Evolutionary conservation across 116 monocot genomes (phyloP).

Genomic region (Dioscorea cayenensis): DNA sequence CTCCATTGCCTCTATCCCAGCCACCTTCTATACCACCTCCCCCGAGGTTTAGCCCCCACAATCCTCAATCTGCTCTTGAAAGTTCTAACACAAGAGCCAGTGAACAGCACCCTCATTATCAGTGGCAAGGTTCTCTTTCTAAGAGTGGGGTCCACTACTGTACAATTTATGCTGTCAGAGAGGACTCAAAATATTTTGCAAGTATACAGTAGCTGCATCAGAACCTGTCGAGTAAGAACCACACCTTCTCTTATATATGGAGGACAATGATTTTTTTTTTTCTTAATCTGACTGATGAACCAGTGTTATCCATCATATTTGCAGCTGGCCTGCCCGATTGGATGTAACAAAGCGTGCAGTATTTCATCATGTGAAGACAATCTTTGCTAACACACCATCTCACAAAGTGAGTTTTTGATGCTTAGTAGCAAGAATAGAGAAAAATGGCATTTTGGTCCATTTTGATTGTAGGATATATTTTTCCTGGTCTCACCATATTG

Average conservation of each 20-base stretch:
- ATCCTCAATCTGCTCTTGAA: conserved; percentile 25
- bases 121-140: conserved; percentile 79
- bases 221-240: conserved; percentile 87
- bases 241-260: not conserved
- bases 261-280: conserved; percentile 5
- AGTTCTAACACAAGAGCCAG: conserved; percentile 14
- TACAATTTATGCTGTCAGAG: conserved; percentile 66
- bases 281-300: not conserved
- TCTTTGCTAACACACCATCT: conserved; percentile 53
- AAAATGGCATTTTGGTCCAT: too few relatives aligned
- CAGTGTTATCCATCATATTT: conserved; percentile 13
- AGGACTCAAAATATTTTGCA: conserved; percentile 55
- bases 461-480: too few relatives aligned
- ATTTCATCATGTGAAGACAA: conserved; percentile 67
- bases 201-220: conserved; percentile 46
- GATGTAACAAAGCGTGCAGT: conserved; percentile 96
- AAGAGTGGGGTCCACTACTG: conserved; percentile 97
- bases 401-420: conserved; percentile 56
- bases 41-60: conserved; percentile 58
- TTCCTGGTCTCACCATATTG: too few relatives aligned
- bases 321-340: conserved; percentile 85
- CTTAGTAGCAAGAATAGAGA: not conserved
- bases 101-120: conserved; percentile 22
- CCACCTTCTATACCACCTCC: conserved; percentile 56
- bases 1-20: conserved; percentile 47